Evolutionary conservation across 768 basidiomycete genomes (phyloP).

Genomic region (Coprinopsis sp.): DNA sequence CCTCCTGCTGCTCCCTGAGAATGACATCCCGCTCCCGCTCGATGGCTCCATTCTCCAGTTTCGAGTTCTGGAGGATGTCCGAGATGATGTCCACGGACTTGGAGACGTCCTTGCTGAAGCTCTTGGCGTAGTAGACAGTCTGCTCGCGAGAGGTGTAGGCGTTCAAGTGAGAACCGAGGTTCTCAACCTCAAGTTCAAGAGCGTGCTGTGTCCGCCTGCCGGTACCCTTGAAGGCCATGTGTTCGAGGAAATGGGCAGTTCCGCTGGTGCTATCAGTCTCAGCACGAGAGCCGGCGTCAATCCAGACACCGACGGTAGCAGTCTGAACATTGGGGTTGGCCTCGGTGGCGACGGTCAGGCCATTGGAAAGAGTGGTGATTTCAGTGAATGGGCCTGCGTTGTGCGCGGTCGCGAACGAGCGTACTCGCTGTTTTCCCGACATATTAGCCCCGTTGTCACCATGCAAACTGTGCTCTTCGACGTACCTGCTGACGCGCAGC

Average conservation of each 20-base stretch:
- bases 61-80: conserved; percentile 96
- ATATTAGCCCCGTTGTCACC: neutral
- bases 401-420: conserved; percentile 67
- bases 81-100: conserved; percentile 93
- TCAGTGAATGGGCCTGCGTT: conserved; percentile 77
- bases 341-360: conserved; percentile 92
- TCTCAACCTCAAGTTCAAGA: conserved; percentile 96
- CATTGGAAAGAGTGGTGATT: conserved; percentile 89
- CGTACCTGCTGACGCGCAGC: conserved; percentile 38
- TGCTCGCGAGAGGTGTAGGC: conserved; percentile 99
- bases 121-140: conserved; percentile 99
- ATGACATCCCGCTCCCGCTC: conserved; percentile 97
- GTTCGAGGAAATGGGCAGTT: conserved; percentile 97
- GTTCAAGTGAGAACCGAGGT: conserved; percentile 94
- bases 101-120: conserved; percentile 92
- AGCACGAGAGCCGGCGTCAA: conserved; percentile 95
- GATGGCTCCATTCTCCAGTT: conserved; percentile 80
- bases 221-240: conserved; percentile 98
- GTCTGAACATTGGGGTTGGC: conserved; percentile 88
- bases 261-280: conserved; percentile 95
- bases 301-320: conserved; percentile 99
- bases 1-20: conserved; percentile 95
- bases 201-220: conserved; percentile 80
- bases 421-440: conserved; percentile 39
- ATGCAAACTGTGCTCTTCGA: neutral